A percentile compares a stretch with the other conserved stretches of the same genome.
Evolutionary conservation across 1,284 basidiomycete species (phyloP).

Genomic region (Apiotrichum porosum): DNA sequence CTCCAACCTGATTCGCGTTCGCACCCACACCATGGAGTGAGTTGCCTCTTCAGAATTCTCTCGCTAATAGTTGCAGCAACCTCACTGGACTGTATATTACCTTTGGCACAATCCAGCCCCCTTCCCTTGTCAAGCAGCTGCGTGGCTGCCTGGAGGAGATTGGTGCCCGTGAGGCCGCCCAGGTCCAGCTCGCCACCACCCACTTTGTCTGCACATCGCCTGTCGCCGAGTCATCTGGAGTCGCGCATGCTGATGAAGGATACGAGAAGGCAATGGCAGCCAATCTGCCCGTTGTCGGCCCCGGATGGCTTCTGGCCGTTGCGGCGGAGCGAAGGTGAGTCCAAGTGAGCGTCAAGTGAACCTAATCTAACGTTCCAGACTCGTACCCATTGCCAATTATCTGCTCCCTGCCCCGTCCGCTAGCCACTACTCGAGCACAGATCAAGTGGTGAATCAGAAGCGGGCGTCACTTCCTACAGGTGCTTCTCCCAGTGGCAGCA

Average conservation of each 20-base stretch:
- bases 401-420: conserved; percentile 65
- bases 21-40: conserved; percentile 77
- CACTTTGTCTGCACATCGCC: conserved; percentile 93
- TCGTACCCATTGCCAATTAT: conserved; percentile 76
- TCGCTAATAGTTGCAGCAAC: conserved; percentile 53
- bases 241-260: conserved; percentile 57
- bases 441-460: conserved; percentile 22
- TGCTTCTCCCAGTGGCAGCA: no score
- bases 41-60: conserved; percentile 1
- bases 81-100: conserved; percentile 88
- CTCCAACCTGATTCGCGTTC: conserved; percentile 72
- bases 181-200: conserved; percentile 92
- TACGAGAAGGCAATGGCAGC: conserved; percentile 86
- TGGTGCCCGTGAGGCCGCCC: conserved; percentile 80
- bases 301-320: conserved; percentile 84
- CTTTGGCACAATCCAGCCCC: conserved; percentile 79
- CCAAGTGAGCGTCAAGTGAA: no score
- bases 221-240: conserved; percentile 36
- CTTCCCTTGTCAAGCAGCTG: conserved; percentile 66
- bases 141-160: conserved; percentile 74
- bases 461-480: conserved; percentile 9
- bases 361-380: conserved; percentile 51
- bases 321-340: conserved; percentile 71
- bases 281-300: conserved; percentile 84
- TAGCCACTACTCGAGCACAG: no score